Evolutionary conservation across 192 early-diverging fungal genomes (phyloP), one percentile per base, ranked within the genome.

Genomic region (Rhizophagus sp.): DNA sequence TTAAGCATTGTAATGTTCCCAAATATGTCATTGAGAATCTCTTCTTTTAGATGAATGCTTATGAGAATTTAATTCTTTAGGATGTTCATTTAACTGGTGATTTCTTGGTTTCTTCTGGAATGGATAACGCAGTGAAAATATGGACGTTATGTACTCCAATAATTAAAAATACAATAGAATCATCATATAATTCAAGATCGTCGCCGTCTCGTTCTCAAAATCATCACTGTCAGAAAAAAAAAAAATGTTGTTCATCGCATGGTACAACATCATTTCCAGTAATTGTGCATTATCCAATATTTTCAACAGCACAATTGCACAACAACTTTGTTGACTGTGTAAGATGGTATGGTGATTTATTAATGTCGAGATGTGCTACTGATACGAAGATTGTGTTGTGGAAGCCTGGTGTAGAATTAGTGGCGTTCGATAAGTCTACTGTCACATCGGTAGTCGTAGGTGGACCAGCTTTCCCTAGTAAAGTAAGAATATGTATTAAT

Each of bases 111-210:
- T 79, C 77, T 50, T 62, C 44, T 11, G 77, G 65, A 52, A 79
- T 79, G 77, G 77, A 79, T 52, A 66, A 79, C 19, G 63, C 77
- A 12, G 77, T 64, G 22, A 79, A 79, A 69, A 79, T 79, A 69
- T 79, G 77, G 77, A 52, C 77, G 33, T 24, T 79, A 34, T 79
- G 77, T 44, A 79, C 44, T 5, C 77, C 77, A 15, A 25, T 68
- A 17, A 25, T 79, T 12, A 79, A 52, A 17, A 15, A 57, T 57
- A 6, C 67, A 17, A 79, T 79, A 19, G 65, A 79, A n/a, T 44
- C 66, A 17, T 66, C 77, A 30, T 79, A 52, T 36, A 68, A 7
- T 15, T 22, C 75, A 25, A 77, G 5, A 66, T 47, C 64, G n/a
- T 19, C 66, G 30, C 27, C 74, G 4, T 25, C 47, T 17, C 50